These are phyloP conservation scores for Chaetomium fimeti DNA, from an alignment of 495 filamentous ascomycete species.

Conservation along the genomic window DNA sequence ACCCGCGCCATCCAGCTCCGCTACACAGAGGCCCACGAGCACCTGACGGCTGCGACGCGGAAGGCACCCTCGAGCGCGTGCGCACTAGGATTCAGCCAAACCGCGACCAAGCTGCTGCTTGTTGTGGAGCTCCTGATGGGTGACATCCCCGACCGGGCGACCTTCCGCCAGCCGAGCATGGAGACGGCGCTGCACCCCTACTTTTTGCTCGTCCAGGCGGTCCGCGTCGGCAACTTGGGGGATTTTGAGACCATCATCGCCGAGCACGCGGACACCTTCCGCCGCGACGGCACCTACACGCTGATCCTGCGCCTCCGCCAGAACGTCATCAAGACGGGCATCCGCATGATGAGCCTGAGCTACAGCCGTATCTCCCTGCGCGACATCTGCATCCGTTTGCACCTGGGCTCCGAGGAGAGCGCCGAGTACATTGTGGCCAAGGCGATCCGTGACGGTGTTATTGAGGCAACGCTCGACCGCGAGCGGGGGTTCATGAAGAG, in stretches of 20 bases:
- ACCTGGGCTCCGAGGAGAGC: slow-evolving; percentile 89
- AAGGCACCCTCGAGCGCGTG: slow-evolving; percentile 88
- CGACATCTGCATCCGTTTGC: slow-evolving; percentile 93
- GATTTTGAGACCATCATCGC: slow-evolving; percentile 83
- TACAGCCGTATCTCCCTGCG: slow-evolving; percentile 97
- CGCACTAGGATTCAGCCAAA: slow-evolving; percentile 91
- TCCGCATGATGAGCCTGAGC: slow-evolving; percentile 97
- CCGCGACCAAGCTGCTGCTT: slow-evolving; percentile 87
- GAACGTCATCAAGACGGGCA: slow-evolving; percentile 99
- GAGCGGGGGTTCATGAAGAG: slow-evolving; percentile 98
- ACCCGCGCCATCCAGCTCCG: slow-evolving; percentile 94
- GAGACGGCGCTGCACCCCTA: slow-evolving; percentile 88
- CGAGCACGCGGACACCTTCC: slow-evolving; percentile 77
- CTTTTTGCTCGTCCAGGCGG: slow-evolving; percentile 87
- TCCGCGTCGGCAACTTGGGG: slow-evolving; percentile 90
- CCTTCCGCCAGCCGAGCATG: slow-evolving; percentile 84
- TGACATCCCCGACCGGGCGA: slow-evolving; percentile 91
- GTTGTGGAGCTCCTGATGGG: slow-evolving; percentile 98
- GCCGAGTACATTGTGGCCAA: slow-evolving; percentile 99
- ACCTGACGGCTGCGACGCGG: slow-evolving; percentile 84
- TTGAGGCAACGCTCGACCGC: slow-evolving; percentile 91
- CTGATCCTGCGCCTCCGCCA: slow-evolving; percentile 90
- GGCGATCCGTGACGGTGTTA: slow-evolving; percentile 96
- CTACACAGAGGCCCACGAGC: slow-evolving; percentile 95
- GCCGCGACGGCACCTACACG: slow-evolving; percentile 91